Base-by-base conservation (phyloP, 148 eudicot genomes). In the Nepenthes mirabilis region DNA sequence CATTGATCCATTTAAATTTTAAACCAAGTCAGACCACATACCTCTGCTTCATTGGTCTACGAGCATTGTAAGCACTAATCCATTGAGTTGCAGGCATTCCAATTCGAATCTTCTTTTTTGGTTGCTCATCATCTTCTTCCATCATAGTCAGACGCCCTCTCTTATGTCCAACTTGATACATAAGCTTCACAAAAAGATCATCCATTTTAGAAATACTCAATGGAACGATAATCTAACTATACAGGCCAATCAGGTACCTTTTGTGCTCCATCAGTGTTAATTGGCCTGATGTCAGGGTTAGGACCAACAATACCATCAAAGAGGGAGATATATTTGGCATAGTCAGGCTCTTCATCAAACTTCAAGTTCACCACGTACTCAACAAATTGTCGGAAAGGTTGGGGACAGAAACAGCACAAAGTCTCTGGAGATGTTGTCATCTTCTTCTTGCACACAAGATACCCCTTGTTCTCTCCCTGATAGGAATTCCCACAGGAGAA, bases 61-160 rank as follows among this genome's bases (percentile, higher is more conserved):
- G 88, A 65, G 98, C 94, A 79, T 83, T 93, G 62, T 93, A 88
- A 61, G 86, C 68, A 65, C 91, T 85, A 63, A 93, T 80, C 98
- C 98, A 93, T 68, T 93, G 98, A 43, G 95, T 86, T 37, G 98
- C 98, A 74, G 96, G 96, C 88, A 82, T 82, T 58, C 95, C 95
- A 83, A 86, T 82, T 10, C 96, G 82, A 14, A 80, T 77, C 74
- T 86, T 93, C 76, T 88, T 93, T 83, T 83, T 88, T 36, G 91
- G 95, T 62, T 82, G 91, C 71, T 84, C 95, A 57, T 91, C 94
- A 33, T 93, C 95, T 1, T 85, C 96, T 1, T 77, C 94, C 47
- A 82, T 96, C 76, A 83, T 74, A 32, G 77, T 69, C 52, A 80
- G 74, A 34, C 96, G 79, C 37, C 89, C 95, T 82, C 98, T 80